Evolutionary conservation across 106 monocot genomes (phyloP), one percentile per base, ranked within the genome.

Genomic region (Dactylorhiza incarnata): DNA sequence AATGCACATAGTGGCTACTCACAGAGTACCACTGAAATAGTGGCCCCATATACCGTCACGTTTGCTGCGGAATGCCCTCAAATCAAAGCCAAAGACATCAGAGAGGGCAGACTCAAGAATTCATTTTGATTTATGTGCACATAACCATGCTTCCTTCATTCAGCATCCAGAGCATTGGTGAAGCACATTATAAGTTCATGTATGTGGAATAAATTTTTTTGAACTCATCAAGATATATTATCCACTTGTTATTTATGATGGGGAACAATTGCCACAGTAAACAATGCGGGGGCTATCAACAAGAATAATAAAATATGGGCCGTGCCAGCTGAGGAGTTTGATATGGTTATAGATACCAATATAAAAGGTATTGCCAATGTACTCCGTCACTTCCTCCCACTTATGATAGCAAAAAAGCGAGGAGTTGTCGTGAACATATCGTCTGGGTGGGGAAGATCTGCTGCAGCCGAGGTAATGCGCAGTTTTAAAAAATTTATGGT

Each of bases 221-320:
- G 0, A 37, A 59, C 19, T 59, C 20, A 66, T 29, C 29, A 26
- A 66, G 14, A 66, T 73, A 7, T 73, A 73, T 49, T 22, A 73
- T 48, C 48, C 6, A 5, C 49, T 20, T 0, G 49, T 53, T 26
- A 12, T 54, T 45, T 45, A 43, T 66, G 48, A 71, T 29, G 63
- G 23, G 43, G 71, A 61, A 37, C 13, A 44, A 23, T 58, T 7
- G 6, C 84, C 87, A 19, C 86, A 93, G 96, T 96, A 59, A 96
- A 96, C 78, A 96, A 91, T 80, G 96, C 96, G 0, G 96, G 96
- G 20, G 73, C 93, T 15, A 96, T 96, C 82, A 96, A 96, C 79
- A 90, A 87, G 78, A 96, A 96, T 73, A 91, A 87, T 74, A 96
- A 96, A 77, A 85, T 93, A 75, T 96, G 96, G 96, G 79, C 82